Base-by-base conservation (phyloP, 2,329 filamentous ascomycete genomes). In the Cercospora citrullina region DNA sequence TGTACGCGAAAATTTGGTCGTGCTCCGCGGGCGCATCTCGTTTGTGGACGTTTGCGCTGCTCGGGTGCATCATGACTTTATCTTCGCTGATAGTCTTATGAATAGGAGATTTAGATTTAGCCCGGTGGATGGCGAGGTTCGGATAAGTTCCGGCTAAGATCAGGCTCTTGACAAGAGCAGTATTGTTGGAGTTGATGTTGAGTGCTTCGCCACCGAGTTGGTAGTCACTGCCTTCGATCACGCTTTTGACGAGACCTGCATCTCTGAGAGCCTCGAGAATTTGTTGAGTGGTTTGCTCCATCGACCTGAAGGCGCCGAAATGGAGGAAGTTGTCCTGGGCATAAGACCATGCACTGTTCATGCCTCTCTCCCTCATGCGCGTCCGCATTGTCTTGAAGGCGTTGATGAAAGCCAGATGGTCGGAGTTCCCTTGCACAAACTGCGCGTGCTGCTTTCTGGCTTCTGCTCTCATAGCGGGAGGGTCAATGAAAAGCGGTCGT, bases 141-240 rank as follows among this genome's bases (percentile, higher is more conserved):
- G 83, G 82, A 65, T 81, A 79, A 23, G 81, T 72, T 10, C 82
- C 82, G 18, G 83, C 80, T 12, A 82, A 68, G 4, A 81, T 70
- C n/a, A 87, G 75, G 14, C 81, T 80, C 67, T 83, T 84, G 64
- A 86, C 77, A 28, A 87, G 76, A 0, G 77, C 73, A 1, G 75
- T 65, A 45, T 81, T 81, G 36, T 77, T 66, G 3, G 84, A 82
- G 72, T 85, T 83, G 30, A 75, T 71, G 66, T 87, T 86, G 33
- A 84, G 72, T 2, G 51, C 63, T 5, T 48, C 39, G 9, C 73
- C 72, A 4, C 75, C 72, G 33, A 73, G 73, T 28, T 63, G 4
- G 65, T 63, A 1, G 4, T 42, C 21, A 9, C 14, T 16, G 3
- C 62, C 69, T 36, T 64, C 53, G 16, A 66, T 16, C 7, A n/a